Conservation (phyloP, 129 eudicot species). For the Solidago caesia region DNA sequence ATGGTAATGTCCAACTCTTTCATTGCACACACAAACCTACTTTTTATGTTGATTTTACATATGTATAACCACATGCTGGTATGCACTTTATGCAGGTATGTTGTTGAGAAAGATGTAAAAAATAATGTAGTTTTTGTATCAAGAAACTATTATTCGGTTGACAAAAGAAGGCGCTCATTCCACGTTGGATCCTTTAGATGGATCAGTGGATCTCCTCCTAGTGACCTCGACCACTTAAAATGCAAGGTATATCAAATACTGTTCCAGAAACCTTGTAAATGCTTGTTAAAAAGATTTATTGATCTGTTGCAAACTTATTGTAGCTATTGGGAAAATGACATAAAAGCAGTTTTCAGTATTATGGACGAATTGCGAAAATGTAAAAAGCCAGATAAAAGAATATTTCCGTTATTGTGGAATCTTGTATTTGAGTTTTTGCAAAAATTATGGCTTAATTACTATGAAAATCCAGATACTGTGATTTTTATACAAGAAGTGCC, state of each 20-base stretch:
- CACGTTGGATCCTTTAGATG: constrained; percentile 92
- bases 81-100: constrained; percentile 66
- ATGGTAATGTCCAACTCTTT: constrained; percentile 49
- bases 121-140: constrained; percentile 88
- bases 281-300: not conserved
- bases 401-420: too few relatives aligned
- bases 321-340: too few relatives aligned
- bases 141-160: constrained; percentile 81
- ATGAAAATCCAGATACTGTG: too few relatives aligned
- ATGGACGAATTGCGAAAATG: too few relatives aligned
- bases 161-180: constrained; percentile 85
- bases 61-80: constrained; percentile 4
- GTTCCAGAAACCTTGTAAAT: not conserved
- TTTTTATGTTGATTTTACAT: not conserved
- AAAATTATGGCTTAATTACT: too few relatives aligned
- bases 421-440: too few relatives aligned
- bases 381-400: too few relatives aligned
- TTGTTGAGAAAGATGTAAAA: constrained; percentile 81
- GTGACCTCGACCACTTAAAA: constrained; percentile 44
- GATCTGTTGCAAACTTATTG: too few relatives aligned
- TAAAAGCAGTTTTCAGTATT: too few relatives aligned
- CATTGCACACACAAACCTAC: not conserved
- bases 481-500: too few relatives aligned
- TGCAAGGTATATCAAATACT: constrained; percentile 74
- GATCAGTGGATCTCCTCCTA: constrained; percentile 63